A percentile compares a stretch with the other conserved stretches of the same genome.
Conservation (phyloP, 768 basidiomycete genomes). For the Rhodotorula babjevae region DNA sequence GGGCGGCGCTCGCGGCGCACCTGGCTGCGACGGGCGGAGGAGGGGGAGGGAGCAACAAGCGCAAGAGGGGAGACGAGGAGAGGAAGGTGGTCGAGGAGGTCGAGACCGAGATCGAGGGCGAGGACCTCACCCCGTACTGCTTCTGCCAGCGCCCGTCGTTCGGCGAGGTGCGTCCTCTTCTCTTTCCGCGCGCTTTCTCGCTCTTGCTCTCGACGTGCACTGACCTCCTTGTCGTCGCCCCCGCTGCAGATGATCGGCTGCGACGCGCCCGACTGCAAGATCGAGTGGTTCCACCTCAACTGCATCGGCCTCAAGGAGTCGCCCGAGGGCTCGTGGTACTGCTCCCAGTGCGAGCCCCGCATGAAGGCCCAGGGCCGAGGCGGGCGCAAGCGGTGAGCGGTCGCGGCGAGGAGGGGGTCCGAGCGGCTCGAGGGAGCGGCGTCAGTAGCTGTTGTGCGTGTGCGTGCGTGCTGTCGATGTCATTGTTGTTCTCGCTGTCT, state of each 20-base stretch:
- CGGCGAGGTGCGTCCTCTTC: slow-evolving; percentile 30
- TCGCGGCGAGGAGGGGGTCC: neutral
- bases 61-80: slow-evolving; percentile 49
- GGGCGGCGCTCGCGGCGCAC: neutral
- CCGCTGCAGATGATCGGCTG: slow-evolving; percentile 42
- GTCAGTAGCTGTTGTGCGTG: neutral
- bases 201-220: no score
- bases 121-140: slow-evolving; percentile 39
- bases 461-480: neutral
- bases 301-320: slow-evolving; percentile 37
- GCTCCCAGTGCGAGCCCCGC: slow-evolving; percentile 26
- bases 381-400: slow-evolving; percentile 8
- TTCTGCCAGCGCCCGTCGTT: slow-evolving; percentile 37
- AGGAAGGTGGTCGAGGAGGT: slow-evolving; percentile 35
- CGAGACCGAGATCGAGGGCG: slow-evolving; percentile 37
- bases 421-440: neutral
- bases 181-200: neutral
- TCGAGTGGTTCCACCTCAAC: slow-evolving; percentile 41
- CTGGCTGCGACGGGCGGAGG: slow-evolving; percentile 52
- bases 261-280: slow-evolving; percentile 36
- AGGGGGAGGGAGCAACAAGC: slow-evolving; percentile 49
- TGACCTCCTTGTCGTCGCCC: neutral
- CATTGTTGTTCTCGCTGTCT: neutral
- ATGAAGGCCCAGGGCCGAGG: slow-evolving; percentile 4
- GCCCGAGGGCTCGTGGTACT: slow-evolving; percentile 36